Evolutionary conservation across 345 rosid genomes (phyloP), one percentile per base, ranked within the genome.

Genomic region (Cardamine chenopodiifolia): DNA sequence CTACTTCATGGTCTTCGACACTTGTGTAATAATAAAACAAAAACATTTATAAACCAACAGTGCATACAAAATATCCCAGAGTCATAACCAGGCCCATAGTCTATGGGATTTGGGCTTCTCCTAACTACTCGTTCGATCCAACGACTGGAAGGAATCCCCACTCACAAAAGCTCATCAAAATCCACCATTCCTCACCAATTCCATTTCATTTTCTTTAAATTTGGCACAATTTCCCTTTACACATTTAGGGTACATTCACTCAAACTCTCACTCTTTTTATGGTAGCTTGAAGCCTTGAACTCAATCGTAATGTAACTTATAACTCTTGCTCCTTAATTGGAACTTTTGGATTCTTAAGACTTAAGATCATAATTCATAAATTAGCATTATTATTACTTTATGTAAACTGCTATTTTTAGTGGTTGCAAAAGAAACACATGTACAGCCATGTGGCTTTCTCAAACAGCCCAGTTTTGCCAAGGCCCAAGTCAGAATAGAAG

Each of bases 401-500:
- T 25, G 9, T 25, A 40, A 47, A 29, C 18, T 53, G 23, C 32
- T 20, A 48, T 29, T 65, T 48, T 19, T 5, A 4, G 62, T 29
- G 6, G 4, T 5, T 17, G 20, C 62, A n/a, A 17, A 31, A 56
- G 9, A 29, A 56, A n/a, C 22, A 56, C 62, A n/a, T 56, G 26
- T 18, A 34, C 44, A 32, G 7, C 17, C 15, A 57, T 32, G n/a
- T 11, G 18, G 45, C 28, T 17, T 31, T 34, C 53, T 62, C 31
- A 39, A 42, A 25, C 52, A 44, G 29, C 66, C 39, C 71, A 73
- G 1, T 65, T 18, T 31, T 55, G 1, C 5, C 25, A 29, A 73
- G 44, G 71, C 65, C 77, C 71, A 73, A 25, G 13, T n/a, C 14
- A 10, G 55, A 29, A 40, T 40, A 52, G 14, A 45, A n/a, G 19